Conservation (phyloP, 2,329 filamentous ascomycete species). For the Tolypocladium tropicale region DNA sequence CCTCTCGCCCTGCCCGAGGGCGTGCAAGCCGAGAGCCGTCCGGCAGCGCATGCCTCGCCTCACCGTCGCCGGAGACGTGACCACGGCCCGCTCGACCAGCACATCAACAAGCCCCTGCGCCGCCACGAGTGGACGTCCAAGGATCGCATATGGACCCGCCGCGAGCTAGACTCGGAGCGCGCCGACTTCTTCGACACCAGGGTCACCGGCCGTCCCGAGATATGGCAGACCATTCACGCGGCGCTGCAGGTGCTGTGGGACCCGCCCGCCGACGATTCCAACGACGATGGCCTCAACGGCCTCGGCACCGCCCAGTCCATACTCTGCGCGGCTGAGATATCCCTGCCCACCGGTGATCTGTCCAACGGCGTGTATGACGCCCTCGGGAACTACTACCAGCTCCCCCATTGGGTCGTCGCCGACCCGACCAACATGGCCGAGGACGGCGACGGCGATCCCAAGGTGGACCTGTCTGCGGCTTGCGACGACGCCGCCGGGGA, state of each 20-base stretch:
- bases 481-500: slow-evolving; percentile 30
- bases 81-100: slow-evolving; percentile 42
- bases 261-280: slow-evolving; percentile 28
- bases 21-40: slow-evolving; percentile 10
- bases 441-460: slow-evolving; percentile 18
- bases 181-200: slow-evolving; percentile 84
- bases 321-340: slow-evolving; percentile 67
- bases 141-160: slow-evolving; percentile 58
- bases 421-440: slow-evolving; percentile 49
- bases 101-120: slow-evolving; percentile 60
- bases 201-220: slow-evolving; percentile 64
- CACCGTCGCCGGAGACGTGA: slow-evolving; percentile 23
- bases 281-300: slow-evolving; percentile 26
- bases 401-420: slow-evolving; percentile 58
- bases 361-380: slow-evolving; percentile 64
- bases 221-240: slow-evolving; percentile 67
- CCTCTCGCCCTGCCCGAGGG: slow-evolving; percentile 20
- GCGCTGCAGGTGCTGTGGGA: slow-evolving; percentile 60
- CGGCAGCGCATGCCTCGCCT: slow-evolving; percentile 4
- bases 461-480: slow-evolving; percentile 22
- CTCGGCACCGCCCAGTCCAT: slow-evolving; percentile 68
- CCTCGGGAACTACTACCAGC: slow-evolving; percentile 57
- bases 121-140: slow-evolving; percentile 56
- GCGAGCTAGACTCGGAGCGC: slow-evolving; percentile 59
- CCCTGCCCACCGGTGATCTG: slow-evolving; percentile 62